Evolutionary conservation across 78 protist species (phyloP).

Genomic region (Creolimax fragrantissima): DNA sequence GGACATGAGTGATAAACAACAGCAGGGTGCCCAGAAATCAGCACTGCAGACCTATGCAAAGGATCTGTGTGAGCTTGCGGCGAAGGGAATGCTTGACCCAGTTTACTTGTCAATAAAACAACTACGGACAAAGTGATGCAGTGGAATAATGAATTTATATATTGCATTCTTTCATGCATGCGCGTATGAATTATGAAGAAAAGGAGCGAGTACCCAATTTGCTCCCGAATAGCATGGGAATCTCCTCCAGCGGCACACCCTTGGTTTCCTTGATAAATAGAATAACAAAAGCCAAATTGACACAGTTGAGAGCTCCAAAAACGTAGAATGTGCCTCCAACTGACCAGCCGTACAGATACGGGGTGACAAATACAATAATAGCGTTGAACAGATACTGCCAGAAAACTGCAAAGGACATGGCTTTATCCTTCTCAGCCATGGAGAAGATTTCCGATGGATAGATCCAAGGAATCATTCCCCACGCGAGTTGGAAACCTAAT

Average conservation of each 20-base stretch:
- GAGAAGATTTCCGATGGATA: slow-evolving; percentile 20
- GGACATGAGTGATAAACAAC: too few species aligned
- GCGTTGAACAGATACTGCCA: slow-evolving; percentile 10
- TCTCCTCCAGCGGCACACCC: slow-evolving; percentile 1
- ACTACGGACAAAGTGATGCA: too few species aligned
- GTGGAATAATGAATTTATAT: too few species aligned
- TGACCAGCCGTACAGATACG: slow-evolving; percentile 7
- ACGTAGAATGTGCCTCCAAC: neutral
- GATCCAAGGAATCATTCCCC: slow-evolving; percentile 17
- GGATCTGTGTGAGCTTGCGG: too few species aligned
- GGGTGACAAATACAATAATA: slow-evolving; percentile 6
- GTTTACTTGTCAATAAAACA: too few species aligned
- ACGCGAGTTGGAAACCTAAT: neutral
- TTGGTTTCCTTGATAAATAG: slow-evolving; percentile 6
- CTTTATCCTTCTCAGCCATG: neutral
- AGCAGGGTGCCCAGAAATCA: too few species aligned
- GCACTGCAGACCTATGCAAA: too few species aligned
- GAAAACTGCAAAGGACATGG: neutral
- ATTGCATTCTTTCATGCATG: too few species aligned
- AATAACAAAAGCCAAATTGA: neutral
- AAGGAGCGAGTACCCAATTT: neutral
- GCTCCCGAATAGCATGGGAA: neutral
- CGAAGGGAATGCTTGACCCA: too few species aligned
- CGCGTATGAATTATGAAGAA: too few species aligned
- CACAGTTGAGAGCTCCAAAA: neutral